A percentile compares a stretch with the other conserved stretches of the same genome.
Evolutionary conservation across 2,329 filamentous ascomycete genomes (phyloP).

Genomic region (Akanthomyces lecanii): DNA sequence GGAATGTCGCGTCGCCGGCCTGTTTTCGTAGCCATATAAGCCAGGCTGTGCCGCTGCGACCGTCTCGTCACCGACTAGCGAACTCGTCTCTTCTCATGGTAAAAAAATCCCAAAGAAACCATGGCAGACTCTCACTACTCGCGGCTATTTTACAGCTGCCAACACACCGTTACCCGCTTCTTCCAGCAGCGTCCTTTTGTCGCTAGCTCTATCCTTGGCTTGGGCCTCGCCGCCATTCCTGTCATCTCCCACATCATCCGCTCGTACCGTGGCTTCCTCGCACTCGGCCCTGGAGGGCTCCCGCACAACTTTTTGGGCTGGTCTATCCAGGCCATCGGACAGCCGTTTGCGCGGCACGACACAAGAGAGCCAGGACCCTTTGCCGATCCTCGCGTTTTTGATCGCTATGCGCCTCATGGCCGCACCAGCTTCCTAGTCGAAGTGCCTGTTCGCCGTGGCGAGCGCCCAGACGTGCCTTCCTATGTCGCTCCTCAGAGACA

Average conservation of each 20-base stretch:
- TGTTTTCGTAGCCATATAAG: neutral
- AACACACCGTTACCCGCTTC: neutral
- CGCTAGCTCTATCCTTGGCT: neutral
- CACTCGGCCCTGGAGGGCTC: constrained; percentile 41
- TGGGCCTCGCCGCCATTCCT: constrained; percentile 6
- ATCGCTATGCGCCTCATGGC: constrained; percentile 26
- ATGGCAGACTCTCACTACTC: neutral
- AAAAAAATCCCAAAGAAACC: neutral
- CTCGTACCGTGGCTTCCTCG: constrained; percentile 38
- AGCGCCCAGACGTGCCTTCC: constrained; percentile 30
- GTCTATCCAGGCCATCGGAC: constrained; percentile 33
- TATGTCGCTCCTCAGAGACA: constrained; percentile 39
- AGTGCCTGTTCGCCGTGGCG: constrained; percentile 21
- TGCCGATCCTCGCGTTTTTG: constrained; percentile 21
- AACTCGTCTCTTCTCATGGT: neutral
- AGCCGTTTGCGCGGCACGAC: constrained; percentile 32
- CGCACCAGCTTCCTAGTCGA: constrained; percentile 22
- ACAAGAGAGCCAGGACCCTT: constrained; percentile 28
- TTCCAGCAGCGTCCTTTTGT: constrained; percentile 1
- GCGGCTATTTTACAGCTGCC: constrained; percentile 1
- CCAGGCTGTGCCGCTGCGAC: neutral
- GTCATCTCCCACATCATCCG: constrained; percentile 23
- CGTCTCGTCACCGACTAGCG: neutral
- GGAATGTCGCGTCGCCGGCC: too few relatives aligned
- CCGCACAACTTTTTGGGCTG: constrained; percentile 41